Evolutionary conservation across 352 stramenopile genomes (phyloP).

Genomic region (Globisporangium iwayamae): DNA sequence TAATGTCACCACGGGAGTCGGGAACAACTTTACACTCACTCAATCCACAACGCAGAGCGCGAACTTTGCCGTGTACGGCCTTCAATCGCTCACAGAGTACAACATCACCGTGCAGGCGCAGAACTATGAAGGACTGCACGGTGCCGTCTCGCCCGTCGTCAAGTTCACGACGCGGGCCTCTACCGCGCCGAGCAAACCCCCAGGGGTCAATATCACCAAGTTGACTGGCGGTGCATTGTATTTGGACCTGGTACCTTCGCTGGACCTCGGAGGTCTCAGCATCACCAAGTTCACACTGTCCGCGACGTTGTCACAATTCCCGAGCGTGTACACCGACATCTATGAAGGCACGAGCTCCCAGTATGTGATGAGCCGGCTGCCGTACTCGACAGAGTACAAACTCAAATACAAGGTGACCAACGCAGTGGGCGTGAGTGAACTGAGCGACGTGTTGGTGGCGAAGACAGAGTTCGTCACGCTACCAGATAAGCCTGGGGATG

Average conservation of each 20-base stretch:
- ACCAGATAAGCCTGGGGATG: conserved; percentile 32
- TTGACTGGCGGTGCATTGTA: conserved; percentile 44
- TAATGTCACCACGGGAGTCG: conserved; percentile 10
- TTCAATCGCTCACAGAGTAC: conserved; percentile 32
- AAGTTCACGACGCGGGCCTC: conserved; percentile 27
- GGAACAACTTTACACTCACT: not conserved
- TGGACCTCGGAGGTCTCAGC: conserved; percentile 34
- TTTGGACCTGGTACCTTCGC: conserved; percentile 25
- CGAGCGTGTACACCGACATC: conserved; percentile 38
- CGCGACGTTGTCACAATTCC: conserved; percentile 31
- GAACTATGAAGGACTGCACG: conserved; percentile 30
- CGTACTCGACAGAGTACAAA: conserved; percentile 41
- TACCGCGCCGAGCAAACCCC: conserved; percentile 37
- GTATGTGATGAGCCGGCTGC: conserved; percentile 27
- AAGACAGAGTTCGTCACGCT: conserved; percentile 43
- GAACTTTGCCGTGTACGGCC: conserved; percentile 22
- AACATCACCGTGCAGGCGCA: conserved; percentile 29
- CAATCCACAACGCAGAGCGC: conserved; percentile 9
- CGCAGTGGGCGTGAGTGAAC: conserved; percentile 34
- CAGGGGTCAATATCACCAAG: conserved; percentile 16
- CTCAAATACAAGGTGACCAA: conserved; percentile 43
- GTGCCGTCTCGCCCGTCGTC: conserved; percentile 15
- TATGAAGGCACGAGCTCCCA: conserved; percentile 25
- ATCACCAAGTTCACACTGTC: conserved; percentile 27
- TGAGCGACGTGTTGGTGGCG: conserved; percentile 27